phyloP scores from a whole-genome alignment of 2,329 filamentous ascomycete genomes.

The Myriangium duriaei region DNA sequence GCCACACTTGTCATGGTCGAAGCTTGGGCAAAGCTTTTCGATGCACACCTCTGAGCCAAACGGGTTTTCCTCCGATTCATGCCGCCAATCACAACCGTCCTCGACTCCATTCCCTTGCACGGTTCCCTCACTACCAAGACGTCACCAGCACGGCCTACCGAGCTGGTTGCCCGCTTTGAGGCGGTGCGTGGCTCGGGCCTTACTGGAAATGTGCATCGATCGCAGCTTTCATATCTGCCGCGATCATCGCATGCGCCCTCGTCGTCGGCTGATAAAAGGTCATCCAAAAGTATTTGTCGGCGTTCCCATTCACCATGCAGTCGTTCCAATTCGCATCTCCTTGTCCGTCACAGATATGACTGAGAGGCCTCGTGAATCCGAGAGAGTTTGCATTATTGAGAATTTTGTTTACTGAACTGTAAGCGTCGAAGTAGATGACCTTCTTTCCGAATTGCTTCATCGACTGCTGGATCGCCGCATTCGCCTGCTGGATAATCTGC shows the following conservation, averaged over 20 bases:
- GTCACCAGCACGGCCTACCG: too few species aligned
- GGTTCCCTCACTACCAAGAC: too few species aligned
- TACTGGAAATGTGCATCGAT: slow-evolving; percentile 15
- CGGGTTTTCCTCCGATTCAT: too few species aligned
- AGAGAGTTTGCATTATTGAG: slow-evolving; percentile 12
- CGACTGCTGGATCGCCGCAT: slow-evolving; percentile 13
- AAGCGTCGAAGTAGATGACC: slow-evolving; percentile 17
- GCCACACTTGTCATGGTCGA: too few species aligned
- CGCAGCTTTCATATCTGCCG: slow-evolving; percentile 15
- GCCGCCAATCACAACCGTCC: too few species aligned
- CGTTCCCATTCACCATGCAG: slow-evolving; percentile 14
- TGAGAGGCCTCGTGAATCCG: slow-evolving; percentile 14
- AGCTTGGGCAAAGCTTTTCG: too few species aligned
- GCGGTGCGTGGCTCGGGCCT: too few species aligned
- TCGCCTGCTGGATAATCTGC: slow-evolving; percentile 14
- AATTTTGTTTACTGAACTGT: slow-evolving; percentile 13
- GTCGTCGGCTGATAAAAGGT: slow-evolving; percentile 16
- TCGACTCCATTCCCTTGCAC: too few species aligned
- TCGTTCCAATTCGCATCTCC: slow-evolving; percentile 12
- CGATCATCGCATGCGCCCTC: slow-evolving; percentile 14
- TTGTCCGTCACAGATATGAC: slow-evolving; percentile 15
- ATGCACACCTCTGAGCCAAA: too few species aligned
- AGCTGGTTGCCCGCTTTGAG: too few species aligned
- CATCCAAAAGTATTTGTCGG: slow-evolving; percentile 15
- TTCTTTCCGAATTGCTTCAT: slow-evolving; percentile 13